A percentile compares a stretch with the other conserved stretches of the same genome.
phyloP scores from a whole-genome alignment of 495 filamentous ascomycete genomes.

The Penicillium canescens region DNA sequence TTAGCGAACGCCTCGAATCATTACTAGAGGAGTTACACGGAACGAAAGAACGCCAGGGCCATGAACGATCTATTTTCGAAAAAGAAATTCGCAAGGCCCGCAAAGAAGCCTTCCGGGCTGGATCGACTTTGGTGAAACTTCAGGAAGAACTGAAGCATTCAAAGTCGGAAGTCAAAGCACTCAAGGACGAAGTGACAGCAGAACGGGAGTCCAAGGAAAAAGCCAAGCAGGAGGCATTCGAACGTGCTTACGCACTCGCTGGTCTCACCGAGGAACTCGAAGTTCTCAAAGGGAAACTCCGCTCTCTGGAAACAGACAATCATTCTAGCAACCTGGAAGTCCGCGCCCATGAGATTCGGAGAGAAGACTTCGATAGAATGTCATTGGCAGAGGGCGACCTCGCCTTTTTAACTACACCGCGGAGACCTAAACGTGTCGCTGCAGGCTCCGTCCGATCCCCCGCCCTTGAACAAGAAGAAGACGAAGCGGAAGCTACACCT shows the following conservation, averaged over 20 bases:
- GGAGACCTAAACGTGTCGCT: slow-evolving; percentile 57
- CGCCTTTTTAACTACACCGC: slow-evolving; percentile 32
- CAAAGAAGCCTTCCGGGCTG: slow-evolving; percentile 83
- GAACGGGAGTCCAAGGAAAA: slow-evolving; percentile 51
- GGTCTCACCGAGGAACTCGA: slow-evolving; percentile 74
- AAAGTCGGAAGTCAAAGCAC: slow-evolving; percentile 51
- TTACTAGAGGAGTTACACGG: slow-evolving; percentile 77
- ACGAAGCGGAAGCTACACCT: slow-evolving; percentile 51
- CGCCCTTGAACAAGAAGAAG: slow-evolving; percentile 49
- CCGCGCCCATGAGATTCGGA: slow-evolving; percentile 30
- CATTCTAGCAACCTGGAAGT: slow-evolving; percentile 32
- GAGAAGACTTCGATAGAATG: slow-evolving; percentile 27
- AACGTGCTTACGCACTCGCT: slow-evolving; percentile 69
- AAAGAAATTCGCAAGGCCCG: slow-evolving; percentile 80
- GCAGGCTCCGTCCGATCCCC: slow-evolving; percentile 53
- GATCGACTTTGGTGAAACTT: slow-evolving; percentile 70
- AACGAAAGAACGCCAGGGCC: slow-evolving; percentile 71
- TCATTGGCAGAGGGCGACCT: slow-evolving; percentile 40
- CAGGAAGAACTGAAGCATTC: slow-evolving; percentile 80
- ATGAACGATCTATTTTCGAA: slow-evolving; percentile 74
- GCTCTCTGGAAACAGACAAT: slow-evolving; percentile 65
- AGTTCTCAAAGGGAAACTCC: slow-evolving; percentile 60
- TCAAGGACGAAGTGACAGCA: slow-evolving; percentile 53
- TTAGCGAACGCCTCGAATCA: slow-evolving; percentile 74
- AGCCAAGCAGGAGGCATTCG: slow-evolving; percentile 77